phyloP scores from a whole-genome alignment of 768 basidiomycete genomes.

The Lanmaoa rubissima region DNA sequence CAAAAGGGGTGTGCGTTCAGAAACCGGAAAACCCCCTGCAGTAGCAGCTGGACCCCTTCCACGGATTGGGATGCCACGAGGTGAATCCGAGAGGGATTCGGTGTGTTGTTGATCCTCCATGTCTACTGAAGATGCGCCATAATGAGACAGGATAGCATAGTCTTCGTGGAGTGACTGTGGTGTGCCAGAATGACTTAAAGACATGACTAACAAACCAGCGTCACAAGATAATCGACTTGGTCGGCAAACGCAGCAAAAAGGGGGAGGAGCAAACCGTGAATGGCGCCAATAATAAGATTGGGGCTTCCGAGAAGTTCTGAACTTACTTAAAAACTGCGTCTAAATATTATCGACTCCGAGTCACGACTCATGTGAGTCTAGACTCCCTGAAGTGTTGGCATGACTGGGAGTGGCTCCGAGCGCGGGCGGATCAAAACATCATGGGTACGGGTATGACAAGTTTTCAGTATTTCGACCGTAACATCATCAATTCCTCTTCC shows the following conservation, averaged over 20 bases:
- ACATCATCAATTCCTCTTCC: too few species aligned
- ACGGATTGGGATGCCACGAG: conserved; percentile 18
- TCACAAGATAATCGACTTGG: not conserved
- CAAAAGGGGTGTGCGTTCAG: conserved; percentile 61
- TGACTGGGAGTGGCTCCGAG: too few species aligned
- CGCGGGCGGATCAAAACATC: too few species aligned
- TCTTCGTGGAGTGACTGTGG: conserved; percentile 57
- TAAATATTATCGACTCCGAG: too few species aligned
- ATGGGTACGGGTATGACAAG: too few species aligned
- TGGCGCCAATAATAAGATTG: not conserved
- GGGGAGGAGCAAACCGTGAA: too few species aligned
- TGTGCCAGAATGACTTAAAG: conserved; percentile 14
- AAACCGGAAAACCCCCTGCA: not conserved
- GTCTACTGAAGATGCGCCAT: conserved; percentile 34
- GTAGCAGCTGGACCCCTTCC: not conserved
- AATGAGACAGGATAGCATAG: conserved; percentile 60
- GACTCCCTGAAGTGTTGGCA: too few species aligned
- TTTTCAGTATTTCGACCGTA: too few species aligned
- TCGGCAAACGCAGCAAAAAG: too few species aligned
- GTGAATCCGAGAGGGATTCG: conserved; percentile 14
- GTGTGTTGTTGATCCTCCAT: not conserved
- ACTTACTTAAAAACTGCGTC: too few species aligned
- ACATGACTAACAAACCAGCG: conserved; percentile 9
- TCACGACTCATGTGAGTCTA: too few species aligned
- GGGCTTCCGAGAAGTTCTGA: too few species aligned